These are phyloP conservation scores for Mortierella sp. DNA, from an alignment of 371 early-diverging fungal genomes.

Conservation along the genomic window DNA sequence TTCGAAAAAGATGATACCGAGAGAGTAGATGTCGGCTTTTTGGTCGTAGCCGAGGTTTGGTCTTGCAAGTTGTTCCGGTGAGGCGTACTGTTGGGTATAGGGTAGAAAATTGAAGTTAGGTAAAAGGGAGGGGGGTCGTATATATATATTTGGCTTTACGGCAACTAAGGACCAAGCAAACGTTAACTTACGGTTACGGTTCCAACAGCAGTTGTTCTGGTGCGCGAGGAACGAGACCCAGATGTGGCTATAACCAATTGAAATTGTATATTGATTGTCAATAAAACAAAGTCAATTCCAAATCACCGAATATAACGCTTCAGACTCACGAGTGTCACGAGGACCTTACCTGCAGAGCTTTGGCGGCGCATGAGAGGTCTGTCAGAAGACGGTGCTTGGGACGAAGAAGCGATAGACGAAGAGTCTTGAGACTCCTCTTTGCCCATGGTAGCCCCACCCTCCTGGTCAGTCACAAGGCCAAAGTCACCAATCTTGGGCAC, in stretches of 20 bases:
- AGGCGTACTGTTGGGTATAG: constrained; percentile 76
- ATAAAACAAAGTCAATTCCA: background rate
- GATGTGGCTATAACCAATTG: constrained; percentile 25
- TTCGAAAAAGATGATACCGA: constrained; percentile 82
- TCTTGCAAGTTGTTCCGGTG: constrained; percentile 90
- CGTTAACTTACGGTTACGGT: constrained; percentile 46
- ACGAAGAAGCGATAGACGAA: background rate
- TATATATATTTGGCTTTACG: no score
- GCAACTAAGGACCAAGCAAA: background rate
- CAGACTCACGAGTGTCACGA: background rate
- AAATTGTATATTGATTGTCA: background rate
- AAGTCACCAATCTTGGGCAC: constrained; percentile 90
- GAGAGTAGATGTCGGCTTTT: constrained; percentile 79
- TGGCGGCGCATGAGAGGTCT: constrained; percentile 30
- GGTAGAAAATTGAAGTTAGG: no score
- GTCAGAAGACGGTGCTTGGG: background rate
- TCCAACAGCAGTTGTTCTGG: constrained; percentile 55
- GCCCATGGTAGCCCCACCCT: constrained; percentile 37
- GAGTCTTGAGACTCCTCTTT: constrained; percentile 15
- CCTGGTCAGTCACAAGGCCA: constrained; percentile 81
- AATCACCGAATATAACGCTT: background rate
- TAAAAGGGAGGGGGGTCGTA: no score
- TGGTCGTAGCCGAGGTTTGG: constrained; percentile 69
- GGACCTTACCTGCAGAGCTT: constrained; percentile 23
- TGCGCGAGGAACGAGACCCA: constrained; percentile 49